These are phyloP conservation scores for Pouteria campechiana DNA, from an alignment of 179 eudicot species.

Conservation along the genomic window DNA sequence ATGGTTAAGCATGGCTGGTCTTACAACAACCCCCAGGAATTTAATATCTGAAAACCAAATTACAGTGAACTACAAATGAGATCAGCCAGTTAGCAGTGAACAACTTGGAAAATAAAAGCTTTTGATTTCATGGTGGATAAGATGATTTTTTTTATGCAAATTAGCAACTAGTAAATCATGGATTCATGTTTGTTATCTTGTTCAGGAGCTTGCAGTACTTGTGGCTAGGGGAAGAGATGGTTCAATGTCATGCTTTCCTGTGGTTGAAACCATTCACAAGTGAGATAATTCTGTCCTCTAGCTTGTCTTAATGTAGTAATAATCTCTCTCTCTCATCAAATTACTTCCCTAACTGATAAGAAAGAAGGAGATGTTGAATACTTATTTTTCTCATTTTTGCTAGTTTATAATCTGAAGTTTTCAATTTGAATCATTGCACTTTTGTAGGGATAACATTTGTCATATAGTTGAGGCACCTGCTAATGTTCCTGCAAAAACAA, in stretches of 20 bases:
- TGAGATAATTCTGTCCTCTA: slow-evolving; percentile 22
- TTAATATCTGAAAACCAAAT: too few species aligned
- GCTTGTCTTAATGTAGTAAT: background rate
- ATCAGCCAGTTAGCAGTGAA: too few species aligned
- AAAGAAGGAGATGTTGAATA: background rate
- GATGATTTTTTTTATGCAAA: too few species aligned
- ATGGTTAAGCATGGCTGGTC: too few species aligned
- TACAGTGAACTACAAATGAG: too few species aligned
- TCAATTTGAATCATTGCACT: background rate
- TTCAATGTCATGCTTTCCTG: slow-evolving; percentile 71
- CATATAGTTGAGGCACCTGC: slow-evolving; percentile 95
- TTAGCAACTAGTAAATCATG: too few species aligned
- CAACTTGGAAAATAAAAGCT: too few species aligned
- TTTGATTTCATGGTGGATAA: too few species aligned
- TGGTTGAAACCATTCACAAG: slow-evolving; percentile 95
- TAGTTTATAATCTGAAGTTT: background rate
- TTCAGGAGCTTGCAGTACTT: slow-evolving; percentile 87
- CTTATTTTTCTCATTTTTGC: background rate
- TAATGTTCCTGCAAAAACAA: slow-evolving; percentile 58
- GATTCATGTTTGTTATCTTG: background rate
- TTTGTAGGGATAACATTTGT: slow-evolving; percentile 76
- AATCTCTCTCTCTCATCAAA: background rate
- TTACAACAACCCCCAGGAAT: too few species aligned
- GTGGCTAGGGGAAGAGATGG: slow-evolving; percentile 95
- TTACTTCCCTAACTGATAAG: background rate